A percentile compares a stretch with the other conserved stretches of the same genome.
These are phyloP conservation scores for Aspergillus puulaauensis DNA, from an alignment of 2,329 filamentous ascomycete genomes.

Conservation along the genomic window DNA sequence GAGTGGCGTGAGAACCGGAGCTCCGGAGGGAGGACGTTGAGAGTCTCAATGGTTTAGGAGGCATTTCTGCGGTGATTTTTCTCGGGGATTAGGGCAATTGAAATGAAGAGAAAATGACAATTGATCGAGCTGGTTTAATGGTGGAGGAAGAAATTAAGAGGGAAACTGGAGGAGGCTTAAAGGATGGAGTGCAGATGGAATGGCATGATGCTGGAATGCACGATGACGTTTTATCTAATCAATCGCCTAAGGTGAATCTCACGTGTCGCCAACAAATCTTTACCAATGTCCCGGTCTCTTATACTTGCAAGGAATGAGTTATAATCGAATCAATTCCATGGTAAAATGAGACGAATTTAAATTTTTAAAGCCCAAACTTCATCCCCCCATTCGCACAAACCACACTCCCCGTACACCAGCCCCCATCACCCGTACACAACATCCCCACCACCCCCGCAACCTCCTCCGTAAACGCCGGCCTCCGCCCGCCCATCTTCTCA, in stretches of 20 bases:
- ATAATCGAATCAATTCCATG: neutral
- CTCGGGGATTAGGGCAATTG: neutral
- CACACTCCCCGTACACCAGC: slow-evolving; percentile 76
- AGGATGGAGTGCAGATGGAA: neutral
- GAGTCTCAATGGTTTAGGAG: neutral
- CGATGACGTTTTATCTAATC: slow-evolving; percentile 8
- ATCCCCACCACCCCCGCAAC: slow-evolving; percentile 75
- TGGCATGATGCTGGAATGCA: slow-evolving; percentile 7
- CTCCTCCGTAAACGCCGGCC: slow-evolving; percentile 67
- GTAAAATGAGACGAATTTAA: neutral
- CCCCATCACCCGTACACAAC: slow-evolving; percentile 69
- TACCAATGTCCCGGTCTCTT: neutral
- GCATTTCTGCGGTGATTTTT: neutral
- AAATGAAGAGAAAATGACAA: neutral
- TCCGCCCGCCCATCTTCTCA: slow-evolving; percentile 55
- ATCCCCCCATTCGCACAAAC: slow-evolving; percentile 80
- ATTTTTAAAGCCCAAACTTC: slow-evolving; percentile 30
- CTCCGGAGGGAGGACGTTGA: neutral
- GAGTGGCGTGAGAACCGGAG: neutral
- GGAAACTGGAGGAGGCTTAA: no score
- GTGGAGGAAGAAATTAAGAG: neutral
- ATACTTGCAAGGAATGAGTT: no score
- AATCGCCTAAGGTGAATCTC: neutral
- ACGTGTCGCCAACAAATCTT: neutral
- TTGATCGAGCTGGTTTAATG: neutral